Evolutionary conservation across 179 eudicot genomes (phyloP), one percentile per base, ranked within the genome.

Genomic region (Beta macrorhiza): DNA sequence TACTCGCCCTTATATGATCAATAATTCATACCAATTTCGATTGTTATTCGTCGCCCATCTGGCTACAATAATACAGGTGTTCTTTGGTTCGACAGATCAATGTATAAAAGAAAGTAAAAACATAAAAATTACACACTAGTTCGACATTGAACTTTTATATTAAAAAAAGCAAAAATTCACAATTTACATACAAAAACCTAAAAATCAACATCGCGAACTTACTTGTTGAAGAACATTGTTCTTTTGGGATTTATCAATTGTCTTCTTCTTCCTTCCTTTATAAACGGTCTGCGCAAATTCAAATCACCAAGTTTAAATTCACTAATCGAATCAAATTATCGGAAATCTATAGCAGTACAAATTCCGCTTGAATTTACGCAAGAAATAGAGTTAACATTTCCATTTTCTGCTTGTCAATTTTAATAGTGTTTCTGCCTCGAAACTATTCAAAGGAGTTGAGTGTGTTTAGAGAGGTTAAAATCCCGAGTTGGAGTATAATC

Each of bases 171-270:
- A 19, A 5, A 67, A 78, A 67, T 37, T 8, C 22, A 63, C 2
- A 74, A 32, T 37, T 37, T 37, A 37, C 42, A 37, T 37, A 3
- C 42, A 37, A 37, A 37, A 37, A 37, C 42, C 42, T 37, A 37
- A 37, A 37, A 3, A 37, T 37, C 42, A 37, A 37, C 42, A 37
- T 2, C 42, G 42, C 42, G 8, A 77, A 74, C 95, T 86, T 87
- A 95, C 99, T 91, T 95, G 97, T 72, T 95, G 98, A 75, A 92
- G 93, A 91, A 93, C 91, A 84, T 95, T 95, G 90, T 80, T 93
- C 89, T 88, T 86, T 55, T 91, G 97, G 11, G 93, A 88, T 83
- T 95, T 95, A 65, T 95, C 98, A 0, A 95, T 90, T 5, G 95
- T 87, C 85, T 92, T 90, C 93, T 93, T 95, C 94, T 91, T 29